These are phyloP conservation scores for Scolecobasidium constrictum DNA, from an alignment of 2,329 filamentous ascomycete genomes.

Conservation along the genomic window DNA sequence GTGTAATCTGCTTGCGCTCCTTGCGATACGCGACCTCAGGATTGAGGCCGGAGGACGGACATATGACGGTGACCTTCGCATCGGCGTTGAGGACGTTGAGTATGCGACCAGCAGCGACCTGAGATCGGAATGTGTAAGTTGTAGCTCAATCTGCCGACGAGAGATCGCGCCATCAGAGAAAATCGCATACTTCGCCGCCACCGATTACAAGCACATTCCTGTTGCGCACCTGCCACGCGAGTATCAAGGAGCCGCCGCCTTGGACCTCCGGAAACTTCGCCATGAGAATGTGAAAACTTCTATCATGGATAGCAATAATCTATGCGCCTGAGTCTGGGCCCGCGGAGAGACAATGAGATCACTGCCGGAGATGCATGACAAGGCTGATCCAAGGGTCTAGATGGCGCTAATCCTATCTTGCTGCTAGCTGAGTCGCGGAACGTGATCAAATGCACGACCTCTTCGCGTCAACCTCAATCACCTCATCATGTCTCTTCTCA, in stretches of 20 bases:
- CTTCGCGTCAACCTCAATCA: too few relatives aligned
- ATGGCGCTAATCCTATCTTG: too few relatives aligned
- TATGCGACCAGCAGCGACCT: slow-evolving; percentile 94
- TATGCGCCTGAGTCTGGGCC: too few relatives aligned
- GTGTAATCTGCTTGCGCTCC: slow-evolving; percentile 54
- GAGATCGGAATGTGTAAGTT: slow-evolving; percentile 21
- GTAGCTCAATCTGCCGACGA: slow-evolving; percentile 1
- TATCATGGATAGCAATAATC: too few relatives aligned
- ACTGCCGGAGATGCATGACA: too few relatives aligned
- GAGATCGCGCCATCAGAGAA: too few relatives aligned
- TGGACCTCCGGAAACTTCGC: slow-evolving; percentile 64
- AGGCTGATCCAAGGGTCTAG: too few relatives aligned
- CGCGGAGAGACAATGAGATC: too few relatives aligned
- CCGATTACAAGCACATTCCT: slow-evolving; percentile 89
- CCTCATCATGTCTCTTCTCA: too few relatives aligned
- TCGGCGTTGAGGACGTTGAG: slow-evolving; percentile 92
- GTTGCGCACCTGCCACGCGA: slow-evolving; percentile 89
- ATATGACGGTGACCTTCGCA: slow-evolving; percentile 77
- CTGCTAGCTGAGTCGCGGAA: too few relatives aligned
- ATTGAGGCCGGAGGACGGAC: slow-evolving; percentile 69
- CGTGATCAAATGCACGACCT: too few relatives aligned
- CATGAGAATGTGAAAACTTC: slow-evolving; percentile 6
- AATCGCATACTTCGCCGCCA: slow-evolving; percentile 78
- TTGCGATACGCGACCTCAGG: slow-evolving; percentile 80
- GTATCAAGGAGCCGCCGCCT: slow-evolving; percentile 82